Percentiles rank a stretch among this genome's conserved stretches.
phyloP scores from a whole-genome alignment of 176 grass and related monocot species.

The Zizania latifolia region DNA sequence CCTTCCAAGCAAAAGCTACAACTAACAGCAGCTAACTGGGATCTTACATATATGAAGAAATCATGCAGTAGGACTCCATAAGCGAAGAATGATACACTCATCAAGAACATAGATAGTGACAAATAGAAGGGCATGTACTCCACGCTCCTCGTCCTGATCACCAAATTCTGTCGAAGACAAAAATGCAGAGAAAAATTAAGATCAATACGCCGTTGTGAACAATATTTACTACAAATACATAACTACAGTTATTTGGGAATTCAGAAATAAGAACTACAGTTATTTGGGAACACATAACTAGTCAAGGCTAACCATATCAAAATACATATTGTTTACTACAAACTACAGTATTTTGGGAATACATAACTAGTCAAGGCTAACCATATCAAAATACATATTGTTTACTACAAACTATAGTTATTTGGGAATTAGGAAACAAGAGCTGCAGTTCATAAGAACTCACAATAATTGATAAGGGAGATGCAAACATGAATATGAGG shows the following conservation, averaged over 20 bases:
- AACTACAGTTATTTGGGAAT: no score
- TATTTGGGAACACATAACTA: no score
- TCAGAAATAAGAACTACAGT: no score
- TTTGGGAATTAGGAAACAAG: neutral
- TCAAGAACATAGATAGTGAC: conserved; percentile 85
- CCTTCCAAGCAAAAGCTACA: no score
- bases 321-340: neutral
- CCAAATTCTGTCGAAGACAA: conserved; percentile 59
- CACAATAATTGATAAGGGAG: conserved; percentile 84
- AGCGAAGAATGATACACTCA: conserved; percentile 79
- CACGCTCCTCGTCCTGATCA: conserved; percentile 79
- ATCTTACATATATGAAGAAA: conserved; percentile 95
- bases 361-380: neutral
- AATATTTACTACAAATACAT: no score
- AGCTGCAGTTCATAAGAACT: neutral
- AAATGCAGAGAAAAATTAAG: neutral
- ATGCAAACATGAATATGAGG: conserved; percentile 93
- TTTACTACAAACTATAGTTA: neutral
- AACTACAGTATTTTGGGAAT: neutral
- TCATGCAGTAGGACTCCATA: conserved; percentile 73
- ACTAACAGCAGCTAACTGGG: neutral
- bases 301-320: neutral
- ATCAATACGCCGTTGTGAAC: neutral
- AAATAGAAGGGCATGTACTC: conserved; percentile 98
- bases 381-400: neutral